A percentile compares a stretch with the other conserved stretches of the same genome.
Conservation (phyloP, 306 rosid genomes). For the Vigna mungo region DNA sequence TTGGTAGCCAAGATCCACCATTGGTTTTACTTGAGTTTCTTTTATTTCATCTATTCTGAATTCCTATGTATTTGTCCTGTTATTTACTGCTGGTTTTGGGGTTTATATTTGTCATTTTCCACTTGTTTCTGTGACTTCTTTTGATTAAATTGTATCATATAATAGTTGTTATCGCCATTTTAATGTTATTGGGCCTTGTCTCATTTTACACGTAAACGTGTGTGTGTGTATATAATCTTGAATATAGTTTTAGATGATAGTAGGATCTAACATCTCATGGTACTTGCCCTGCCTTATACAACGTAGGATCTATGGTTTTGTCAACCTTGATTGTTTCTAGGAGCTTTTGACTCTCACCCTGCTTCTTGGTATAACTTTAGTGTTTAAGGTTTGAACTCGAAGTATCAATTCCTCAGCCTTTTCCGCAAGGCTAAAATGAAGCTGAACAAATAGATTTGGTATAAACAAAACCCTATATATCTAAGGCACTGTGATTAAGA, state of each 20-base stretch:
- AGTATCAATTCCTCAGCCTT: background rate
- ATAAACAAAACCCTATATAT: background rate
- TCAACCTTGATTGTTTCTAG: background rate
- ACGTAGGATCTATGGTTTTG: background rate
- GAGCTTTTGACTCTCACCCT: background rate
- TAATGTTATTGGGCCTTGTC: background rate
- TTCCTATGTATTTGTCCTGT: background rate
- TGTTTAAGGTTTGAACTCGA: background rate
- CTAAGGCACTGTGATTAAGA: background rate
- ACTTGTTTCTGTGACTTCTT: background rate
- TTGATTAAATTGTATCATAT: background rate
- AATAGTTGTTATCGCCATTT: background rate
- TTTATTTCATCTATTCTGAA: background rate
- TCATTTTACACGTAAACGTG: background rate
- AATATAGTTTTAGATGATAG: background rate
- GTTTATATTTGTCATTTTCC: background rate
- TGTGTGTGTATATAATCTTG: too few relatives aligned
- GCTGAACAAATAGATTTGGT: constrained; percentile 12
- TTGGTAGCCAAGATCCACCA: background rate
- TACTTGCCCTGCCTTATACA: background rate
- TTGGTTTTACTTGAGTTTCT: background rate
- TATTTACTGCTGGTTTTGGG: background rate
- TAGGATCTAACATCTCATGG: background rate
- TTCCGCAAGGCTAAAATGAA: constrained; percentile 1
- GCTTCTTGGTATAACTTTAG: background rate